phyloP scores from a whole-genome alignment of 495 filamentous ascomycete species.

The Penicillium mononematosum region DNA sequence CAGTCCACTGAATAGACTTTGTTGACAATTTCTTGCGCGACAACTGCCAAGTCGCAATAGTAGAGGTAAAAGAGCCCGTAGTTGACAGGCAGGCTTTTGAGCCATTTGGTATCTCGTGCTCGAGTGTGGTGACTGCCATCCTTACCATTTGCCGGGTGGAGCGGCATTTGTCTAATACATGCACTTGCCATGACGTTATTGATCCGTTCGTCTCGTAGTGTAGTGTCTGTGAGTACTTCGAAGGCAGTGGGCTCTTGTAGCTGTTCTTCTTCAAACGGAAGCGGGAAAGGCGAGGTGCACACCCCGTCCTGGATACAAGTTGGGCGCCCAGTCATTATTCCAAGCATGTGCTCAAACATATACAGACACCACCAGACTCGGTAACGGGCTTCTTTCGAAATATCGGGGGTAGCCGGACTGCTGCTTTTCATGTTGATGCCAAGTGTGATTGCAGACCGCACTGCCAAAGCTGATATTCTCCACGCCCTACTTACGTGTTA shows the following conservation, averaged over 20 bases:
- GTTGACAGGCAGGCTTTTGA: slow-evolving; percentile 35
- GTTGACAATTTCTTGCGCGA: slow-evolving; percentile 55
- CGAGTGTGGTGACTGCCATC: slow-evolving; percentile 25
- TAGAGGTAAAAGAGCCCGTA: slow-evolving; percentile 50
- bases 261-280: slow-evolving; percentile 56
- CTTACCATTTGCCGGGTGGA: slow-evolving; percentile 35
- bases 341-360: slow-evolving; percentile 58
- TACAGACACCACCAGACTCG: slow-evolving; percentile 68
- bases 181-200: slow-evolving; percentile 38
- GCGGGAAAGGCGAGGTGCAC: slow-evolving; percentile 60
- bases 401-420: slow-evolving; percentile 45
- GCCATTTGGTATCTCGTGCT: slow-evolving; percentile 27
- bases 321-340: slow-evolving; percentile 65
- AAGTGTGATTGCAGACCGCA: slow-evolving; percentile 59
- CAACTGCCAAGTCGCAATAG: slow-evolving; percentile 49
- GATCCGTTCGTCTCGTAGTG: slow-evolving; percentile 39
- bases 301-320: slow-evolving; percentile 57
- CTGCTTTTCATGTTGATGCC: slow-evolving; percentile 65
- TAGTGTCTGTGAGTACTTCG: slow-evolving; percentile 33
- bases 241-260: slow-evolving; percentile 35
- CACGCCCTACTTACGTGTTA: slow-evolving; percentile 51
- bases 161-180: slow-evolving; percentile 39
- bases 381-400: slow-evolving; percentile 61
- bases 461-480: slow-evolving; percentile 58
- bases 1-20: slow-evolving; percentile 59